These are phyloP conservation scores for Talaromyces sp. DNA, from an alignment of 2,329 filamentous ascomycete genomes.

Conservation along the genomic window DNA sequence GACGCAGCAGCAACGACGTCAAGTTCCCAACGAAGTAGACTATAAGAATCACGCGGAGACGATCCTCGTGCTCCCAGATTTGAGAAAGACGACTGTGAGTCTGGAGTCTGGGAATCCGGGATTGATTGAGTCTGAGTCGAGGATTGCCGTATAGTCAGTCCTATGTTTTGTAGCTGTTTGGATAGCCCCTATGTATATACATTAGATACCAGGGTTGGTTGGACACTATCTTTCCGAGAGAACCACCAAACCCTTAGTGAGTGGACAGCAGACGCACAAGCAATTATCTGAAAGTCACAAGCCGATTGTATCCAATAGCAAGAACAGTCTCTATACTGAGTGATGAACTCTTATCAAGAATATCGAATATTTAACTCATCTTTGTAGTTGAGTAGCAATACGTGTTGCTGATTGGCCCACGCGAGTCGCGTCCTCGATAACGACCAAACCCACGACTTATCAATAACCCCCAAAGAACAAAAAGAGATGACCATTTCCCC, in stretches of 20 bases:
- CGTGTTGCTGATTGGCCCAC: neutral
- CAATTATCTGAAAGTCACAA: neutral
- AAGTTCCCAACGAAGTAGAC: slow-evolving; percentile 69
- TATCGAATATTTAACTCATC: neutral
- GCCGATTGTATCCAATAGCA: neutral
- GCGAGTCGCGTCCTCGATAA: slow-evolving; percentile 10
- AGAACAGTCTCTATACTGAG: neutral
- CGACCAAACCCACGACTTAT: neutral
- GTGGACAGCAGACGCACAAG: neutral
- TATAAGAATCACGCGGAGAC: slow-evolving; percentile 73
- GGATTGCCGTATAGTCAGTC: slow-evolving; percentile 2
- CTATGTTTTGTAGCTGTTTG: neutral
- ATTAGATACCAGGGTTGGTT: neutral
- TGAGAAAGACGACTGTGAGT: slow-evolving; percentile 66
- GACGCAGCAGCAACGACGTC: slow-evolving; percentile 28
- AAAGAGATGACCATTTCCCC: neutral
- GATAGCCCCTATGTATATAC: neutral
- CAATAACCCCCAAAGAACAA: neutral
- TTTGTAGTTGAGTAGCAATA: neutral
- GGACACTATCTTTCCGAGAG: neutral
- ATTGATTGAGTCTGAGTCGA: slow-evolving; percentile 18
- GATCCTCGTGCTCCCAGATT: slow-evolving; percentile 68
- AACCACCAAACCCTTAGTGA: neutral
- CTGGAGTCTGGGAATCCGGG: slow-evolving; percentile 18
- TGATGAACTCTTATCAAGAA: neutral